phyloP scores from a whole-genome alignment of 768 basidiomycete genomes.

The Dendrothele bispora region DNA sequence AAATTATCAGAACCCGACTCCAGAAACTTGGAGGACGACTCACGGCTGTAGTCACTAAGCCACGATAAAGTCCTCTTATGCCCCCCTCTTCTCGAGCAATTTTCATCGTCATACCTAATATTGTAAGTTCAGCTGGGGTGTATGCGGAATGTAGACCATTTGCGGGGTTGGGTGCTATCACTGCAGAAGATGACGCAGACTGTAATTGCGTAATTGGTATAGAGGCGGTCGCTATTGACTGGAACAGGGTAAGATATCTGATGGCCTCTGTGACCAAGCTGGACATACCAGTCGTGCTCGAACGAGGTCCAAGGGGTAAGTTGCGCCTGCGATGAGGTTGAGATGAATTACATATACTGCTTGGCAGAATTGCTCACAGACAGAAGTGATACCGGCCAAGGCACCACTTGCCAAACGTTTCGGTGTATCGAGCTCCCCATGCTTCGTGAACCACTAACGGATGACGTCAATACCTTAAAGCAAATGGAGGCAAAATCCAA shows the following conservation, averaged over 20 bases:
- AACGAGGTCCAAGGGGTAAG: slow-evolving; percentile 93
- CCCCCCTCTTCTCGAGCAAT: slow-evolving; percentile 94
- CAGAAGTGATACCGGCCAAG: slow-evolving; percentile 90
- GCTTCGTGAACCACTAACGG: slow-evolving; percentile 63
- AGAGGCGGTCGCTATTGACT: slow-evolving; percentile 91
- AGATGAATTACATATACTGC: too few relatives aligned
- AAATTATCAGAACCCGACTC: too few relatives aligned
- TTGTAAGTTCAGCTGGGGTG: slow-evolving; percentile 57
- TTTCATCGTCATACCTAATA: slow-evolving; percentile 88
- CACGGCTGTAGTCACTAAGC: slow-evolving; percentile 77
- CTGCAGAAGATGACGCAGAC: slow-evolving; percentile 23
- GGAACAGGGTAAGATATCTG: too few relatives aligned
- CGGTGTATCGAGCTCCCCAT: slow-evolving; percentile 85
- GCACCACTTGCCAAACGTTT: slow-evolving; percentile 85
- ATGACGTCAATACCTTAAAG: slow-evolving; percentile 30
- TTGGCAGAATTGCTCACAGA: slow-evolving; percentile 71
- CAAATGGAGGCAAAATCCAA: not conserved
- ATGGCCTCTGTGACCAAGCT: too few relatives aligned
- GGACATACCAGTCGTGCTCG: slow-evolving; percentile 88
- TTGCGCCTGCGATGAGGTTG: slow-evolving; percentile 59
- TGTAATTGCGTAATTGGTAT: slow-evolving; percentile 36
- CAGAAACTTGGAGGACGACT: slow-evolving; percentile 48
- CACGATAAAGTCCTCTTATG: slow-evolving; percentile 81
- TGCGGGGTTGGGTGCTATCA: slow-evolving; percentile 20
- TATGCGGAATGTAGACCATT: slow-evolving; percentile 56